Conservation (phyloP, 129 eudicot species). For the carrot (Daucus carota) region DNA sequence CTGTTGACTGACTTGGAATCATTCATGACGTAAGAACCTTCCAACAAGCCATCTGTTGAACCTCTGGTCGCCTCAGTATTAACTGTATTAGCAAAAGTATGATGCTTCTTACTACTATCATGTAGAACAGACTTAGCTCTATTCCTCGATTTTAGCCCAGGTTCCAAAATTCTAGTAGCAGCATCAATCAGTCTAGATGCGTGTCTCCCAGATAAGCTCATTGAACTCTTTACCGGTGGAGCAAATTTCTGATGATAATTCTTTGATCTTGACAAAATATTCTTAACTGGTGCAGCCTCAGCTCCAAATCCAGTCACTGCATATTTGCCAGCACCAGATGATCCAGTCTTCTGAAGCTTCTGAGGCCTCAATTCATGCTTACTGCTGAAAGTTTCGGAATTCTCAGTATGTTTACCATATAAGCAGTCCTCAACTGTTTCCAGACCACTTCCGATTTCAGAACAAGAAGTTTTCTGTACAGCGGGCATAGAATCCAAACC, state of each 20-base stretch:
- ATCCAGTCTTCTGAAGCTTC: background rate
- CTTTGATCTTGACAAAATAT: conserved; percentile 54
- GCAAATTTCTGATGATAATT: conserved; percentile 53
- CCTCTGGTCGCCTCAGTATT: conserved; percentile 24
- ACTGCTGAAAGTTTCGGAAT: background rate
- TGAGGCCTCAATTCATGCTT: conserved; percentile 3
- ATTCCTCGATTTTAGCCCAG: conserved; percentile 52
- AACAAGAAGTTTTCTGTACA: background rate
- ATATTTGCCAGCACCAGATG: conserved; percentile 11
- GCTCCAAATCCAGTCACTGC: conserved; percentile 51
- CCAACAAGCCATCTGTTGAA: conserved; percentile 9
- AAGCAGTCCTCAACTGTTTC: background rate
- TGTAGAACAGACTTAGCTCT: conserved; percentile 44
- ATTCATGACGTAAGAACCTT: conserved; percentile 10
- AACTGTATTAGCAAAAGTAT: conserved; percentile 5
- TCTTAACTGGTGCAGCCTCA: conserved; percentile 61
- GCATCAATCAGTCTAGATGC: conserved; percentile 62
- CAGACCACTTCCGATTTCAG: background rate
- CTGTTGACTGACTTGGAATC: conserved; percentile 9
- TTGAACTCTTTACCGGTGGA: conserved; percentile 58
- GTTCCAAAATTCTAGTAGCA: conserved; percentile 74
- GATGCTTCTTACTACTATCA: conserved; percentile 26
- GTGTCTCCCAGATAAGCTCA: conserved; percentile 38
- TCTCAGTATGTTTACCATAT: background rate
- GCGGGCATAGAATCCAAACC: conserved; percentile 5